These are phyloP conservation scores for Apiotrichum sp. DNA, from an alignment of 1,284 basidiomycete species.

Conservation along the genomic window DNA sequence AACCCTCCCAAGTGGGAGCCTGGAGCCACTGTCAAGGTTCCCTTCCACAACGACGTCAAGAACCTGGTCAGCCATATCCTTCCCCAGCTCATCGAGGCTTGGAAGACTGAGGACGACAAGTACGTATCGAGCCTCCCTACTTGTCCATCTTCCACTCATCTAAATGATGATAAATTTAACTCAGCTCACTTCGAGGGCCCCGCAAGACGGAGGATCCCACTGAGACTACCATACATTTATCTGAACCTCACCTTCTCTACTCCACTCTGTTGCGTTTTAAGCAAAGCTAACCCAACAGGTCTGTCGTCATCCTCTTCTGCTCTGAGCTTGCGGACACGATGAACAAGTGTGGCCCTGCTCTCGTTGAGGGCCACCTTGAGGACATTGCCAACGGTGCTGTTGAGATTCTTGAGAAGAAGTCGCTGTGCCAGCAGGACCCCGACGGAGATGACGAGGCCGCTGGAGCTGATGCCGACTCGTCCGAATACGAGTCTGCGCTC, in stretches of 20 bases:
- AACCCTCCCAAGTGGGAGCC: constrained; percentile 75
- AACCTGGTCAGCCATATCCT: constrained; percentile 75
- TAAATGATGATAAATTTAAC: constrained; percentile 61
- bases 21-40: constrained; percentile 56
- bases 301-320: constrained; percentile 79
- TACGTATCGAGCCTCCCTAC: constrained; percentile 52
- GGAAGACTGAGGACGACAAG: constrained; percentile 96
- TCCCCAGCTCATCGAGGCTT: constrained; percentile 76
- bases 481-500: constrained; percentile 94
- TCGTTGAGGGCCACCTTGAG: constrained; percentile 67
- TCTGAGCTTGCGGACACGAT: constrained; percentile 83
- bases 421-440: constrained; percentile 90
- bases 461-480: constrained; percentile 60
- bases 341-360: constrained; percentile 80
- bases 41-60: constrained; percentile 70
- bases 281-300: constrained; percentile 51
- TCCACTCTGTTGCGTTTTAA: background rate
- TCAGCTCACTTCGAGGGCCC: constrained; percentile 76
- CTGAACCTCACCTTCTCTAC: constrained; percentile 28
- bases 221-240: constrained; percentile 53
- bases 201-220: constrained; percentile 46
- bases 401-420: constrained; percentile 84
- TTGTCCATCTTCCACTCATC: constrained; percentile 1
- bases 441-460: constrained; percentile 87
- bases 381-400: constrained; percentile 70